Conservation (phyloP, 2,329 filamentous ascomycete genomes). For the Sarocladiaceae sp. region DNA sequence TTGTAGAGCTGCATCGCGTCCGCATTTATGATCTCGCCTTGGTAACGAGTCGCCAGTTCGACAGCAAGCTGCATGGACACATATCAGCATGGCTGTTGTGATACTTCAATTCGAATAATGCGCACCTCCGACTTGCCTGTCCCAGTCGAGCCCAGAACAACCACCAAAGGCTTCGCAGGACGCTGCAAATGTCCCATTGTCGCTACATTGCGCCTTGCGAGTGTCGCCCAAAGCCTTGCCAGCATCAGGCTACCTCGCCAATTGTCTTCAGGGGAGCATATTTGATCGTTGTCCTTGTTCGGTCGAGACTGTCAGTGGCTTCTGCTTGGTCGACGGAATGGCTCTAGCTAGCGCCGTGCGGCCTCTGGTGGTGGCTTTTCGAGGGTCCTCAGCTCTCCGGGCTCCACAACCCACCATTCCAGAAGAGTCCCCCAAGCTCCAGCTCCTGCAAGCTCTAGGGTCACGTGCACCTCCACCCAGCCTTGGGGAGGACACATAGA, state of each 20-base stretch:
- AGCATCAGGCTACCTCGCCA: constrained; percentile 19
- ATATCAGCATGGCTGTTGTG: neutral
- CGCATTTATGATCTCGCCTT: constrained; percentile 93
- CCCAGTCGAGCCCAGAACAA: constrained; percentile 82
- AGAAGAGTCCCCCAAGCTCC: constrained; percentile 8
- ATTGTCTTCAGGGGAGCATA: constrained; percentile 8
- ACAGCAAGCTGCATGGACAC: constrained; percentile 64
- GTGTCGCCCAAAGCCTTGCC: constrained; percentile 15
- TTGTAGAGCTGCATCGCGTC: constrained; percentile 98
- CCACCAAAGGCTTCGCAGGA: constrained; percentile 59
- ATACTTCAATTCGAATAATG: neutral
- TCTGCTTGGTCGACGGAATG: too few species aligned
- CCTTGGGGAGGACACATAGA: constrained; percentile 37
- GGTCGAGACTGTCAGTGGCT: constrained; percentile 2
- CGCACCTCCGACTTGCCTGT: constrained; percentile 86
- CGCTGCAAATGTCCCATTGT: constrained; percentile 32
- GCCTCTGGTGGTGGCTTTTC: neutral
- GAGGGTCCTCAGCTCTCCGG: neutral
- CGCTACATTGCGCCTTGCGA: constrained; percentile 26
- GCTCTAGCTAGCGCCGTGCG: neutral
- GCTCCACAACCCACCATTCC: constrained; percentile 1
- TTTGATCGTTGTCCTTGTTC: neutral
- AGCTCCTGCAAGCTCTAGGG: neutral
- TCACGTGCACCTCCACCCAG: constrained; percentile 21
- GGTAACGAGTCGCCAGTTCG: constrained; percentile 72